Evolutionary conservation across 2,329 filamentous ascomycete species (phyloP).

Genomic region (Alternaria ventricosa): DNA sequence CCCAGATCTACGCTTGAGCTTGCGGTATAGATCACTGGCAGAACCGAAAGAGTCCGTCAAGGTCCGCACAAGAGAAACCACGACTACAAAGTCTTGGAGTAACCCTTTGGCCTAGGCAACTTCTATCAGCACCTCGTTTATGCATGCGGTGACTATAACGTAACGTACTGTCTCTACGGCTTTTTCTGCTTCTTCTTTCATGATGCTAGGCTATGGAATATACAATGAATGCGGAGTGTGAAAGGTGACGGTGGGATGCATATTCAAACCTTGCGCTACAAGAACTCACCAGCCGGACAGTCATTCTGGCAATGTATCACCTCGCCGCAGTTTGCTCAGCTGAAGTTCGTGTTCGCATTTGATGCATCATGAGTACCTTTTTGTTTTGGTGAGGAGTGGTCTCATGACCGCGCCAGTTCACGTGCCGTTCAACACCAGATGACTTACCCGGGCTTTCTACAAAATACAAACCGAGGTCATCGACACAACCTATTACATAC

Average conservation of each 20-base stretch:
- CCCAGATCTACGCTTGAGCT: conserved; percentile 31
- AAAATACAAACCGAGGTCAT: not conserved
- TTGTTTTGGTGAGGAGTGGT: not conserved
- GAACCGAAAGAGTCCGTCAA: conserved; percentile 40
- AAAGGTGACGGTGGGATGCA: conserved; percentile 1
- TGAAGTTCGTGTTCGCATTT: conserved; percentile 10
- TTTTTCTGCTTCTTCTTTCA: conserved; percentile 27
- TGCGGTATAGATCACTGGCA: conserved; percentile 40
- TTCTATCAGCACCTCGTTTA: not conserved
- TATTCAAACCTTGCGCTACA: not conserved
- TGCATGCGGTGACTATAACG: not conserved
- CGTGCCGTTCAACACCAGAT: conserved; percentile 5
- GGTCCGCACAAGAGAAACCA: conserved; percentile 39
- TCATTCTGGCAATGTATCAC: conserved; percentile 12
- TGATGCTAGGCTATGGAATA: conserved; percentile 1
- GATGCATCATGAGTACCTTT: conserved; percentile 12
- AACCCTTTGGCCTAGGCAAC: conserved; percentile 31
- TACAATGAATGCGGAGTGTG: not conserved
- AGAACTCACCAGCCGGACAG: conserved; percentile 12
- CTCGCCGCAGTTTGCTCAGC: conserved; percentile 6
- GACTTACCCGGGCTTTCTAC: not conserved
- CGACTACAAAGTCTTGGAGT: conserved; percentile 32
- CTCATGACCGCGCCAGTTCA: conserved; percentile 10
- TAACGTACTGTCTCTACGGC: conserved; percentile 20
- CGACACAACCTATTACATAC: not conserved